Evolutionary conservation across 192 early-diverging fungal genomes (phyloP).

Genomic region (Linnemannia schmuckeri): DNA sequence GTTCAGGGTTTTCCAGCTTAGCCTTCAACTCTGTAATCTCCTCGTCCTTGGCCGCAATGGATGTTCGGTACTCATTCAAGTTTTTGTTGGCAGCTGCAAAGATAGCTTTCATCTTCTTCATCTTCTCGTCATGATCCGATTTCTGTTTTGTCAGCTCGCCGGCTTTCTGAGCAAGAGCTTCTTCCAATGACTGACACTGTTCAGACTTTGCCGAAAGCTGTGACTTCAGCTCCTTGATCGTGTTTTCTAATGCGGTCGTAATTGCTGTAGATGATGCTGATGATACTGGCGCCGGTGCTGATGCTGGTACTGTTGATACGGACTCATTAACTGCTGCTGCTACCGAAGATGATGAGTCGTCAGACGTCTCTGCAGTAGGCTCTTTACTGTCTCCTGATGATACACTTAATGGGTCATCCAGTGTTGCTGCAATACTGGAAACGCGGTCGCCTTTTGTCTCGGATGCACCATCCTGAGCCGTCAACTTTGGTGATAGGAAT

Average conservation of each 20-base stretch:
- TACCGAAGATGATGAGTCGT: not conserved
- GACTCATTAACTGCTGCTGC: not conserved
- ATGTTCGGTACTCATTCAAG: conserved; percentile 65
- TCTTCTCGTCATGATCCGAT: conserved; percentile 69
- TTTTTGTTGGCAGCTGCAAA: conserved; percentile 70
- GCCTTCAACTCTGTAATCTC: conserved; percentile 57
- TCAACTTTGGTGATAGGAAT: conserved; percentile 33
- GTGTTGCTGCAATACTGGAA: not conserved
- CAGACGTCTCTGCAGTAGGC: not conserved
- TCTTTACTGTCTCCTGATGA: not conserved
- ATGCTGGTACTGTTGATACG: not conserved
- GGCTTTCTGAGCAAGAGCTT: conserved; percentile 14
- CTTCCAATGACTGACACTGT: conserved; percentile 20
- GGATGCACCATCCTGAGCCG: not conserved
- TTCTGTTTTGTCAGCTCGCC: conserved; percentile 46
- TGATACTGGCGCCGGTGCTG: not conserved
- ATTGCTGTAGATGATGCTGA: not conserved
- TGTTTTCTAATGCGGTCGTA: not conserved
- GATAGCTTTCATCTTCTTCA: conserved; percentile 72
- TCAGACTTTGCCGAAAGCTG: conserved; percentile 20
- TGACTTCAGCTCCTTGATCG: conserved; percentile 11
- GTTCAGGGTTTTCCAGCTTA: conserved; percentile 41
- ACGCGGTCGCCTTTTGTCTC: not conserved
- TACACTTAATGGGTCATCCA: conserved; percentile 26
- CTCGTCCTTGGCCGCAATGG: conserved; percentile 60